Evolutionary conservation across 345 rosid genomes (phyloP).

Genomic region (Chamaenerion angustifolium): DNA sequence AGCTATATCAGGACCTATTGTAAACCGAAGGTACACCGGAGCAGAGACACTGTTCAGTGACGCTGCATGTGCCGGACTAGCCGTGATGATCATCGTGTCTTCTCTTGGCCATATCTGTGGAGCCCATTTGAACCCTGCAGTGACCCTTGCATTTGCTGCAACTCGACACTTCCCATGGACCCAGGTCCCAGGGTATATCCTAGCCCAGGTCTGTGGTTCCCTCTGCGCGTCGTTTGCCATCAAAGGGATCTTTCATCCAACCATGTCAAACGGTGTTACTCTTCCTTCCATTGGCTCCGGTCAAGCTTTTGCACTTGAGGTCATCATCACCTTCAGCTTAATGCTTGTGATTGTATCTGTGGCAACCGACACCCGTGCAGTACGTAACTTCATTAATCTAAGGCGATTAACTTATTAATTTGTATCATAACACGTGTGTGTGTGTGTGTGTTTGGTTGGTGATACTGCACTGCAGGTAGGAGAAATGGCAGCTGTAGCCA

Average conservation of each 20-base stretch:
- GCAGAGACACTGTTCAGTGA: conserved; percentile 18
- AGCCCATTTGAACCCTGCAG: conserved; percentile 46
- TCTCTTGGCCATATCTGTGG: conserved; percentile 39
- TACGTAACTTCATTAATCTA: conserved; percentile 6
- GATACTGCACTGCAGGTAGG: conserved; percentile 6
- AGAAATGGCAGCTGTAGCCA: conserved; percentile 11
- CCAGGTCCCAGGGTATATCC: conserved; percentile 20
- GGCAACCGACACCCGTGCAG: conserved; percentile 16
- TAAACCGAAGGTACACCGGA: conserved; percentile 14
- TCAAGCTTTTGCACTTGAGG: conserved; percentile 15
- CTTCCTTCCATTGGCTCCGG: conserved; percentile 4
- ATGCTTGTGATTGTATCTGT: conserved; percentile 16
- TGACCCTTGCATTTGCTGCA: conserved; percentile 29
- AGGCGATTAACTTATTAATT: too few relatives aligned
- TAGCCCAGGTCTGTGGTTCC: conserved; percentile 12
- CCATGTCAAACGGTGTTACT: conserved; percentile 7
- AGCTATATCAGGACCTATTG: conserved; percentile 21
- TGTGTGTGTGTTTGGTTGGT: too few relatives aligned
- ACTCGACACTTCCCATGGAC: conserved; percentile 19
- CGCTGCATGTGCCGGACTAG: conserved; percentile 27
- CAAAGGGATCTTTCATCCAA: conserved; percentile 7
- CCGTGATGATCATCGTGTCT: conserved; percentile 25
- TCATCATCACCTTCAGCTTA: conserved; percentile 13
- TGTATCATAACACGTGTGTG: too few relatives aligned
- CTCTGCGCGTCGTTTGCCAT: conserved; percentile 12